Evolutionary conservation across 176 grass and related monocot genomes (phyloP).

Genomic region (Panicum miliaceum): DNA sequence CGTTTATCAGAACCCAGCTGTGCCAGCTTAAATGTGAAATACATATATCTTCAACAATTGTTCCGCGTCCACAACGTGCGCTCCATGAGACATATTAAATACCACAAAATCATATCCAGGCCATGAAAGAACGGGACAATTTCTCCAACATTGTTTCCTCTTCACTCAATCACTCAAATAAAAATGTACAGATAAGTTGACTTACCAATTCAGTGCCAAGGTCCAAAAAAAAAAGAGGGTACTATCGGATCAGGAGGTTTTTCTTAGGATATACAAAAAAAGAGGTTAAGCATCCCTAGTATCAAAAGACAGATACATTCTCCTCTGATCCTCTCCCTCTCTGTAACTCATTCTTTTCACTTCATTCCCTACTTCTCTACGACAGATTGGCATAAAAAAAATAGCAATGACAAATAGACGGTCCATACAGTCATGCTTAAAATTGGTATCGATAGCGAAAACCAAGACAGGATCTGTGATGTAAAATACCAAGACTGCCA

Average conservation of each 20-base stretch:
- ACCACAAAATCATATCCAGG: background rate
- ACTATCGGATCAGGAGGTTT: no score
- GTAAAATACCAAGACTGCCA: background rate
- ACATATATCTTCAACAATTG: no score
- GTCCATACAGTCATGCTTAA: background rate
- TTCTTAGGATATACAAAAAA: background rate
- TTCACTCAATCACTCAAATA: background rate
- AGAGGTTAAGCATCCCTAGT: background rate
- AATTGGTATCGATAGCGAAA: slow-evolving; percentile 3
- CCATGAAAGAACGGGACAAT: background rate
- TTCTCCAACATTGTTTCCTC: background rate
- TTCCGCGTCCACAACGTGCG: no score
- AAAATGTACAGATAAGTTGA: background rate
- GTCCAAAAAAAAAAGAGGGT: no score
- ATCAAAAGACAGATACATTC: background rate
- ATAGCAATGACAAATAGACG: background rate
- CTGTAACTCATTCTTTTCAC: background rate
- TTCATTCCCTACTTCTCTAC: background rate
- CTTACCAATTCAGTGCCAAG: no score
- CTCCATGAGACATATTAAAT: no score
- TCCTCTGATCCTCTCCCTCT: background rate
- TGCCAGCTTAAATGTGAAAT: no score
- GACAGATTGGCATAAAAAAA: background rate
- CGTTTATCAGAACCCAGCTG: no score
- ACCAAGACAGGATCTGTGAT: background rate